Evolutionary conservation across 495 filamentous ascomycete species (phyloP).

Genomic region (Xylaria palmicola): DNA sequence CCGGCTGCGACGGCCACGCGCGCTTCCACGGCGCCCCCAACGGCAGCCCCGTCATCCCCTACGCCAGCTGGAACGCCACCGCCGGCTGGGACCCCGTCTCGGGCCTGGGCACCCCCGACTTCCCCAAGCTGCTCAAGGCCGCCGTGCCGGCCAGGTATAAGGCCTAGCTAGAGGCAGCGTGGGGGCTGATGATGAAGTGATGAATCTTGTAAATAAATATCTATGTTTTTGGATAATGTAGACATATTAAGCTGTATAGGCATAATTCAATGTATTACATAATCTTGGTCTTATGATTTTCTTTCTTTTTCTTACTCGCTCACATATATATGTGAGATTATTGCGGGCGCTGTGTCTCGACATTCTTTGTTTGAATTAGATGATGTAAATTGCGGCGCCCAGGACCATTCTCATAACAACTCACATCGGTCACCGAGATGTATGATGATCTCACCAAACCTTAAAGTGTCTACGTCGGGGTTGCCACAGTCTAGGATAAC

Average conservation of each 20-base stretch:
- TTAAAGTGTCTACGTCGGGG: no score
- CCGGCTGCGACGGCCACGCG: conserved; percentile 53
- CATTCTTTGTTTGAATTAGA: no score
- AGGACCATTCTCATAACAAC: no score
- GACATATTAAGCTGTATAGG: neutral
- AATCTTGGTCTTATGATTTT: neutral
- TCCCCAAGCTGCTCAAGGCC: conserved; percentile 40
- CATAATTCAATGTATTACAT: neutral
- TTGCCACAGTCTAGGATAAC: no score
- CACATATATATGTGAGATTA: neutral
- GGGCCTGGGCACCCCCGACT: conserved; percentile 57
- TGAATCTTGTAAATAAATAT: neutral
- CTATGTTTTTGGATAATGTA: conserved; percentile 1
- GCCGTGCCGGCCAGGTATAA: neutral
- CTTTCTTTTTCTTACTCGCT: neutral
- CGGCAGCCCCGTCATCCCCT: conserved; percentile 23
- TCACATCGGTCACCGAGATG: no score
- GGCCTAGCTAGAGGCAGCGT: no score
- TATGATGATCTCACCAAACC: no score
- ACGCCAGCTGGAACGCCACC: conserved; percentile 31
- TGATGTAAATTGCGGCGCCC: no score
- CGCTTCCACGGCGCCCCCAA: conserved; percentile 44
- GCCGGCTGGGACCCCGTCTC: conserved; percentile 59
- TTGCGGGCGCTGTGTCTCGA: no score
- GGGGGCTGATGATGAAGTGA: neutral